These are phyloP conservation scores for Ceratocystiopsis minuta DNA, from an alignment of 2,329 filamentous ascomycete species.

Conservation along the genomic window DNA sequence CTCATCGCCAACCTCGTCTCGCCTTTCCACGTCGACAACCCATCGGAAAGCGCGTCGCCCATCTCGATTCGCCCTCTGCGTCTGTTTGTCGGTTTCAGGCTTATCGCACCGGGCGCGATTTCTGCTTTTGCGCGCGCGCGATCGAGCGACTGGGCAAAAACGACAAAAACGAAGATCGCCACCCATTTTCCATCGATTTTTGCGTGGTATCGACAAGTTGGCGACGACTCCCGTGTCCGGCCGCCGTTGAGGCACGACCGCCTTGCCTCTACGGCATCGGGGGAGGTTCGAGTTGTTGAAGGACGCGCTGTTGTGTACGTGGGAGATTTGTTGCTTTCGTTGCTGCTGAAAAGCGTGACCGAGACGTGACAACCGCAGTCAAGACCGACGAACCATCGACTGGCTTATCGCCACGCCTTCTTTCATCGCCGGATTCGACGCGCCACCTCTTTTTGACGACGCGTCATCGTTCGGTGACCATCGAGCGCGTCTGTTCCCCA, in stretches of 20 bases:
- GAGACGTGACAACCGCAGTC: no score
- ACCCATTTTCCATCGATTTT: no score
- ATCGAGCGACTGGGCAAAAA: background rate
- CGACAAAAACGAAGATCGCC: background rate
- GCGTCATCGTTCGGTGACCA: no score
- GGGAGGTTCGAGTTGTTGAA: constrained; percentile 10
- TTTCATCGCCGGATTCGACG: no score
- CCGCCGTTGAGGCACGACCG: constrained; percentile 14
- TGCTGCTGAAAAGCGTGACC: no score
- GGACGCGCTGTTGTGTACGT: background rate
- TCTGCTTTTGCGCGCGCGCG: no score
- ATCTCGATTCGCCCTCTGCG: constrained; percentile 16
- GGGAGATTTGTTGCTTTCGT: no score
- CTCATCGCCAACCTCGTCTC: constrained; percentile 4
- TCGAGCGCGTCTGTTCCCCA: no score
- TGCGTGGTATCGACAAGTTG: constrained; percentile 15
- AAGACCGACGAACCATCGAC: no score
- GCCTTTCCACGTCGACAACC: constrained; percentile 12
- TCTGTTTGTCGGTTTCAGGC: constrained; percentile 1
- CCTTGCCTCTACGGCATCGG: constrained; percentile 18
- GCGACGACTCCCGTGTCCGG: constrained; percentile 23
- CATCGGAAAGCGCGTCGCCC: constrained; percentile 36
- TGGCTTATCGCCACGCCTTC: no score
- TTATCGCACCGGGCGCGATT: no score
- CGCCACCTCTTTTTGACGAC: no score